phyloP scores from a whole-genome alignment of 305 asterid genomes.

The Coffea humblotiana region DNA sequence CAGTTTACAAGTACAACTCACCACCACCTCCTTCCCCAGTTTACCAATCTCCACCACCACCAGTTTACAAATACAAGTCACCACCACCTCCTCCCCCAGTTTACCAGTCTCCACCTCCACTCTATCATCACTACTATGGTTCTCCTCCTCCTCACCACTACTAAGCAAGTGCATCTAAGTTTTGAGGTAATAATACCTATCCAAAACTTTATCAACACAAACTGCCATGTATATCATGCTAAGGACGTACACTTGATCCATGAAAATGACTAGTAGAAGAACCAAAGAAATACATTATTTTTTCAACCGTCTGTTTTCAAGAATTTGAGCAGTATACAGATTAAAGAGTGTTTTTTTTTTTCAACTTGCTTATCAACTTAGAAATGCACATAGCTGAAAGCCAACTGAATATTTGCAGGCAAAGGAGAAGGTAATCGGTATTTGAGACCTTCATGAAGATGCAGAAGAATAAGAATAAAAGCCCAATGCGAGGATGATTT shows the following conservation, averaged over 20 bases:
- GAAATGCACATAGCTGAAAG: not conserved
- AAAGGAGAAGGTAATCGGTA: not conserved
- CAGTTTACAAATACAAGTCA: not conserved
- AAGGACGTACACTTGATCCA: not conserved
- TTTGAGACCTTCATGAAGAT: not conserved
- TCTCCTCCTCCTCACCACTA: conserved; percentile 17
- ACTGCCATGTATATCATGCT: not conserved
- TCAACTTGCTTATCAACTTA: not conserved
- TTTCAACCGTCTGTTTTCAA: too few relatives aligned
- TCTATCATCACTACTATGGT: not conserved
- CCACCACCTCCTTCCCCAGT: conserved; percentile 5
- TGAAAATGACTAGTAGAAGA: not conserved
- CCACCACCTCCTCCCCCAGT: conserved; percentile 10
- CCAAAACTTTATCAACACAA: not conserved
- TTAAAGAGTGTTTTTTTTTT: too few relatives aligned
- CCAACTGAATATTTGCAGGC: not conserved
- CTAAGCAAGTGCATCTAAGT: not conserved
- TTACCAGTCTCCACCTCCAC: not conserved
- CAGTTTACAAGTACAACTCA: too few relatives aligned
- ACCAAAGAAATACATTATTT: too few relatives aligned
- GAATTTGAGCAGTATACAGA: too few relatives aligned
- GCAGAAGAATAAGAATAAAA: not conserved
- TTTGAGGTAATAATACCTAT: not conserved
- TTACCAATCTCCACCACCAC: conserved; percentile 6
- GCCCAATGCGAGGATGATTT: not conserved